Evolutionary conservation across 2,329 filamentous ascomycete species (phyloP).

Genomic region (Aspergillus udagawae): DNA sequence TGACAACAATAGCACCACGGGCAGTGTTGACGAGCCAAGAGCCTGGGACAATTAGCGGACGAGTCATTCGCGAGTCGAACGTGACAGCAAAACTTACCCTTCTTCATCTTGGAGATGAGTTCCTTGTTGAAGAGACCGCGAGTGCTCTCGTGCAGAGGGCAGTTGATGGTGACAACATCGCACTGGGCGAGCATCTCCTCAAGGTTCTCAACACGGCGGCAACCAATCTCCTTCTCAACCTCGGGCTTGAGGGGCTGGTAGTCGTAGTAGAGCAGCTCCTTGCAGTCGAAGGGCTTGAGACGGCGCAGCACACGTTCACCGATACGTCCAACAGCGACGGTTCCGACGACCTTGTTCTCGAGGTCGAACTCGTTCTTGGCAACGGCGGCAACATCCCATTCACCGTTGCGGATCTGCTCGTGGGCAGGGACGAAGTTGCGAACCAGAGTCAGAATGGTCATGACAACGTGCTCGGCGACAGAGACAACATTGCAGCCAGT

Average conservation of each 20-base stretch:
- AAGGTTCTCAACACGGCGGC: conserved; percentile 78
- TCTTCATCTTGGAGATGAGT: conserved; percentile 98
- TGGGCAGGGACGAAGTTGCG: conserved; percentile 98
- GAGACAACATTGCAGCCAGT: conserved; percentile 98
- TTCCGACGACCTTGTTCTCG: conserved; percentile 95
- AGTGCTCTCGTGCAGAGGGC: conserved; percentile 97
- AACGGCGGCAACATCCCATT: conserved; percentile 93
- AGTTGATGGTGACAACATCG: conserved; percentile 99
- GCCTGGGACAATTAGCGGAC: conserved; percentile 46
- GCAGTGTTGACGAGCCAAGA: conserved; percentile 98
- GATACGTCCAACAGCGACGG: conserved; percentile 94
- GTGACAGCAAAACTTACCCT: conserved; percentile 52
- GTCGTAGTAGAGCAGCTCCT: conserved; percentile 98
- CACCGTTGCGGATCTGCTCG: conserved; percentile 81
- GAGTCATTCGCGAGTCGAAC: conserved; percentile 1
- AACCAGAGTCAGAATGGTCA: conserved; percentile 94
- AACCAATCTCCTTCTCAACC: conserved; percentile 92
- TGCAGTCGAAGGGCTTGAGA: conserved; percentile 97
- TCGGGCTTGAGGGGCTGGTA: conserved; percentile 90
- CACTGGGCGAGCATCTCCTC: conserved; percentile 94
- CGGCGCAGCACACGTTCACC: conserved; percentile 95
- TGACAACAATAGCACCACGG: conserved; percentile 97
- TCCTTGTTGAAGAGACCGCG: conserved; percentile 98
- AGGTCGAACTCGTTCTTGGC: conserved; percentile 99
- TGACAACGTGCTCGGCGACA: conserved; percentile 97